Base-by-base conservation (phyloP, 495 filamentous ascomycete species). In the Aspergillus olivimuriae region DNA sequence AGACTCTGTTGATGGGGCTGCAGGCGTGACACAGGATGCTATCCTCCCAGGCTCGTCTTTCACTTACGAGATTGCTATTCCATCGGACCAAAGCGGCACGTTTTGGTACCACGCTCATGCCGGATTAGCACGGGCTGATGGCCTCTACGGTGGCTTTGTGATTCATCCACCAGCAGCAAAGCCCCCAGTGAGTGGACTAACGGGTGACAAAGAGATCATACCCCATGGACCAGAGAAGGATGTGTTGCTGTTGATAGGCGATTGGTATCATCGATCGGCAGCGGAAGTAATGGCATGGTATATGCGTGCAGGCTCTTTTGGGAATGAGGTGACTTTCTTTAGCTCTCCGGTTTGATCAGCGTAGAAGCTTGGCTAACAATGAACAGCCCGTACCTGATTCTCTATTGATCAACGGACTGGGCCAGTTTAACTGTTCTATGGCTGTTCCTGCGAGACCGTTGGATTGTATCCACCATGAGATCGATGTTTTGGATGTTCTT, bases 41-140 rank as follows among this genome's bases (percentile, higher is more conserved):
- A 77, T 87, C 34, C 55, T 70, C 4, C 80, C 84, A 0, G 86
- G 85, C 6, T 56, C 62, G 23, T 73, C 65, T 28, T 82, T 89
- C 43, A 76, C 70, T n/a, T 89, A 89, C 53, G 82, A 88, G 56
- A 81, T 92, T 55, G 83, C 81, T 11, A 84, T 87, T 57, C 56
- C 86, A 62, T 55, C 77, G 15, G 66, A 83, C 47, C 81, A 89
- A 59, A 78, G 78, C 4, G 86, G 86, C 14, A 87, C 84, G 1
- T 90, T 86, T 61, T 90, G 87, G 87, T 89, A 89, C 55, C 86
- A 90, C 61, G 83, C 83, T 2, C 86, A 90, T 55, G 63, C 72
- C 6, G 70, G 69, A 22, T 75, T 75, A 4, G 78, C 83, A 53
- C 82, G 86, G 37, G 81, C 82, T 5, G 86, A 92, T 58, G 86